phyloP scores from a whole-genome alignment of 2,329 filamentous ascomycete genomes.

The Apiospora kogelbergensis region DNA sequence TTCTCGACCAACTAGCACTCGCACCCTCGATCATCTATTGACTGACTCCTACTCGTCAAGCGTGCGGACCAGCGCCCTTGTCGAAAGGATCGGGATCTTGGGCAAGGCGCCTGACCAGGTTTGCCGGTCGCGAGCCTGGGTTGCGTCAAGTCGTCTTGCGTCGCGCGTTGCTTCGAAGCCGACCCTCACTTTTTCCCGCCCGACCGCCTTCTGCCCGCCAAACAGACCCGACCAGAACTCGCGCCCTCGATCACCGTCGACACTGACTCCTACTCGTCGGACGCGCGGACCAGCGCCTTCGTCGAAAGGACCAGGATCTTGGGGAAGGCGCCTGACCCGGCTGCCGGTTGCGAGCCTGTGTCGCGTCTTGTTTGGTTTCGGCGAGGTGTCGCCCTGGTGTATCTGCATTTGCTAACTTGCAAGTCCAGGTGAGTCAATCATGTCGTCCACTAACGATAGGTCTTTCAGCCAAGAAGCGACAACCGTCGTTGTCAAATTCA shows the following conservation, averaged over 20 bases:
- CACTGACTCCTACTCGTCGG: constrained; percentile 12
- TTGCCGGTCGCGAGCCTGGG: constrained; percentile 14
- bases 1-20: constrained; percentile 13
- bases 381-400: background rate
- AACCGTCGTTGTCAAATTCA: constrained; percentile 8
- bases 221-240: constrained; percentile 13
- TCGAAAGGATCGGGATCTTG: constrained; percentile 15
- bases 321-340: constrained; percentile 14
- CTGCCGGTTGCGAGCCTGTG: constrained; percentile 13
- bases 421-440: constrained; percentile 4
- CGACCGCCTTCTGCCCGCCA: background rate
- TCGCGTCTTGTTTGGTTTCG: constrained; percentile 10
- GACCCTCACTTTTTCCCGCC: background rate
- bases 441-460: constrained; percentile 9
- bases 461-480: constrained; percentile 9
- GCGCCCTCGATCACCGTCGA: constrained; percentile 15
- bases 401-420: background rate
- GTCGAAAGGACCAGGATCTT: constrained; percentile 16
- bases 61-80: constrained; percentile 9
- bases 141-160: background rate
- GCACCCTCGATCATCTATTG: constrained; percentile 15
- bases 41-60: constrained; percentile 12
- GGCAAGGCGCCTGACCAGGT: constrained; percentile 14
- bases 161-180: background rate
- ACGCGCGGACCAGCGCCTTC: constrained; percentile 12